Conservation (phyloP, 371 early-diverging fungal genomes). For the Sporodiniella umbellata region DNA sequence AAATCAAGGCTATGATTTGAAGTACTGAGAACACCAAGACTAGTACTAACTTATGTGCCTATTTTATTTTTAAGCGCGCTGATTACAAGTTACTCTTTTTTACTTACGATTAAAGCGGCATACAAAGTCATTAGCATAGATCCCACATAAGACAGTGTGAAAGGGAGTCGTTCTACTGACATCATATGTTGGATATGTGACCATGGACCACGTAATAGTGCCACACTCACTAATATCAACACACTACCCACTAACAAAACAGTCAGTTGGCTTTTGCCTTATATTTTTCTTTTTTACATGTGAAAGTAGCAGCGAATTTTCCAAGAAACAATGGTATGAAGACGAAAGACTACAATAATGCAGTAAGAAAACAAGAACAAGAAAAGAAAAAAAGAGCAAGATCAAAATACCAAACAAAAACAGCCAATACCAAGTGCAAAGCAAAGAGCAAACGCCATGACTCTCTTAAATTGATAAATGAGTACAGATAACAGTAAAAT, state of each 20-base stretch:
- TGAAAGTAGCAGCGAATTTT: slow-evolving; percentile 63
- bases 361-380: neutral
- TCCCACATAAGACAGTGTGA: slow-evolving; percentile 58
- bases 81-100: neutral
- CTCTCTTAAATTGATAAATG: slow-evolving; percentile 21
- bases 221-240: slow-evolving; percentile 52
- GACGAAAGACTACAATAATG: slow-evolving; percentile 37
- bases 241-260: slow-evolving; percentile 39
- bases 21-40: slow-evolving; percentile 57
- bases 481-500: neutral
- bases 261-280: neutral
- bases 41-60: slow-evolving; percentile 46
- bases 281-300: slow-evolving; percentile 33
- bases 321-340: slow-evolving; percentile 51
- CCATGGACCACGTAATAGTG: slow-evolving; percentile 62
- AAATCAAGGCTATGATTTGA: slow-evolving; percentile 61
- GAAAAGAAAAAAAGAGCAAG: neutral
- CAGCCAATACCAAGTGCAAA: slow-evolving; percentile 45
- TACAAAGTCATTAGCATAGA: slow-evolving; percentile 62
- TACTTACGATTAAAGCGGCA: slow-evolving; percentile 54
- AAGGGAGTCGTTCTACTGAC: slow-evolving; percentile 56
- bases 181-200: slow-evolving; percentile 60
- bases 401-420: slow-evolving; percentile 40
- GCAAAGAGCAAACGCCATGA: slow-evolving; percentile 50
- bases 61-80: neutral